Conservation (phyloP, 2,329 filamentous ascomycete species). For the Penicillium sp. region DNA sequence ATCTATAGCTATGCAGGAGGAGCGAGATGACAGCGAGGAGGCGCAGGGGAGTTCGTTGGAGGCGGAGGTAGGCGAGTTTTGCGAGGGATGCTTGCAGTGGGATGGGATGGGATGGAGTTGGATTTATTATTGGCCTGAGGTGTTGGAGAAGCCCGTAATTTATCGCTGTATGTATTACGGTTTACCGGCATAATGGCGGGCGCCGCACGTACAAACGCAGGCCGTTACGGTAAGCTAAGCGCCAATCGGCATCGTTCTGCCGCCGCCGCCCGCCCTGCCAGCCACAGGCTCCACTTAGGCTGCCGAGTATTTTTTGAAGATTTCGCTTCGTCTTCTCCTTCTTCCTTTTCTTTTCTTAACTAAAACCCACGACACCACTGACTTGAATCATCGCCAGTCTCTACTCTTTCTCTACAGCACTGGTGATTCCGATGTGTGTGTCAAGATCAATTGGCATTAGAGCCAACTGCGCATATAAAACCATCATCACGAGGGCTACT, state of each 20-base stretch:
- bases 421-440: conserved; percentile 68
- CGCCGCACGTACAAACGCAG: not conserved
- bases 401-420: conserved; percentile 49
- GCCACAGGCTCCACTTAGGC: conserved; percentile 5
- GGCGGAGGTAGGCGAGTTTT: not conserved
- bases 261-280: conserved; percentile 7
- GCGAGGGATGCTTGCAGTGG: not conserved
- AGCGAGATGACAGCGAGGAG: not conserved
- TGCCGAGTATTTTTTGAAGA: conserved; percentile 28
- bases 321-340: conserved; percentile 17
- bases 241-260: conserved; percentile 15
- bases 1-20: not conserved
- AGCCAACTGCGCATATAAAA: conserved; percentile 66
- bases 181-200: not conserved
- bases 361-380: conserved; percentile 60
- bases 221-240: not conserved
- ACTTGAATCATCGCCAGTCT: conserved; percentile 70
- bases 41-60: not conserved
- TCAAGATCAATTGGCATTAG: conserved; percentile 57
- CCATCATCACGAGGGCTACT: conserved; percentile 66
- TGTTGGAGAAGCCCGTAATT: not conserved
- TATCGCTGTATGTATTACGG: not conserved
- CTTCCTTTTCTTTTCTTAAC: conserved; percentile 37
- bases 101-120: conserved; percentile 1
- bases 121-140: not conserved